A percentile compares a stretch with the other conserved stretches of the same genome.
Conservation (phyloP, 352 stramenopile species). For the Aphanomyces astaci region DNA sequence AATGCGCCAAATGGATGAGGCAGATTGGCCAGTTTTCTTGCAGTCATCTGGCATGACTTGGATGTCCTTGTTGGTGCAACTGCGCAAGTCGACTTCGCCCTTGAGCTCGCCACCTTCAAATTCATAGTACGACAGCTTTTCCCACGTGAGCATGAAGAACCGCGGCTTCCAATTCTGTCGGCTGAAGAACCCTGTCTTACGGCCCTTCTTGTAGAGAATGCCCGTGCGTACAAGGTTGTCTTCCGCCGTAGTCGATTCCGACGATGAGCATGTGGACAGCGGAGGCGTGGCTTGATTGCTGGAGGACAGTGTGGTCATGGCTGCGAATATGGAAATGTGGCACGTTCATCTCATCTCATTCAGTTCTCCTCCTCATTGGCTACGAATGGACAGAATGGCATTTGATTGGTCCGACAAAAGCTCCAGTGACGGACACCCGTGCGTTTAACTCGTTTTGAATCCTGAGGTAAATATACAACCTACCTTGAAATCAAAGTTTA, state of each 20-base stretch:
- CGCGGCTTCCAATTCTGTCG: constrained; percentile 75
- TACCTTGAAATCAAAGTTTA: neutral
- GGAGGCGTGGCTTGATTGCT: neutral
- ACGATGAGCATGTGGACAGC: neutral
- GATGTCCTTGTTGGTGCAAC: constrained; percentile 48
- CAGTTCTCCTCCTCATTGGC: too few relatives aligned
- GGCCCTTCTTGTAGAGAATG: constrained; percentile 78
- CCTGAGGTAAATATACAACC: too few relatives aligned
- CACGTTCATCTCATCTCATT: neutral
- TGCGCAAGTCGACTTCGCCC: constrained; percentile 56
- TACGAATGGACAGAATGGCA: too few relatives aligned
- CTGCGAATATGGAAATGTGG: neutral
- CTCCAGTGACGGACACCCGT: too few relatives aligned
- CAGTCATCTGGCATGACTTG: constrained; percentile 75
- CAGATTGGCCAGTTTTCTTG: constrained; percentile 65
- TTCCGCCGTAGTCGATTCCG: neutral
- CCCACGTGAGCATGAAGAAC: constrained; percentile 62
- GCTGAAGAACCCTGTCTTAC: constrained; percentile 44
- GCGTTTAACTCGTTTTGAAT: too few relatives aligned
- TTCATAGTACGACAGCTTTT: constrained; percentile 60
- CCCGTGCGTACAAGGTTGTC: constrained; percentile 35
- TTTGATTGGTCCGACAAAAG: too few relatives aligned
- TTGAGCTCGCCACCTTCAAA: constrained; percentile 71
- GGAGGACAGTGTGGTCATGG: neutral
- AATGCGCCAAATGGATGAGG: constrained; percentile 72